phyloP scores from a whole-genome alignment of 345 rosid genomes.

The Moricandia moricandioides region DNA sequence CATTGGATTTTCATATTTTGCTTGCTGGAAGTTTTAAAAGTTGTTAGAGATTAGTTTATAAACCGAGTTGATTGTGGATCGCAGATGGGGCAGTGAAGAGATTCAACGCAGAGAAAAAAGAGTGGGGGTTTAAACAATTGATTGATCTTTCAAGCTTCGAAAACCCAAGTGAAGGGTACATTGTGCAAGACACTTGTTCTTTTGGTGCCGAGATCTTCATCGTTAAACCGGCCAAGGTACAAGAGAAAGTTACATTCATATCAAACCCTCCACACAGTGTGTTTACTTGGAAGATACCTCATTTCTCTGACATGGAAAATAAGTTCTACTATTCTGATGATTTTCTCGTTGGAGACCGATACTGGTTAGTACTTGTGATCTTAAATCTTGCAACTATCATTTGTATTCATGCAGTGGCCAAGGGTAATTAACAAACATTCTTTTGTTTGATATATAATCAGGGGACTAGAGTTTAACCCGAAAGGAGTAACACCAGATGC shows the following conservation, averaged over 20 bases:
- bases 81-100: constrained; percentile 36
- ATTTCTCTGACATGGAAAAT: constrained; percentile 31
- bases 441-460: not conserved
- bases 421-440: too few relatives aligned
- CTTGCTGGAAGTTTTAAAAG: not conserved
- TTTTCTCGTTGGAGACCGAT: constrained; percentile 31
- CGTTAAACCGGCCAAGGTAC: not conserved
- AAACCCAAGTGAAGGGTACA: constrained; percentile 32
- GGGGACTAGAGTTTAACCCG: constrained; percentile 27
- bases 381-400: too few relatives aligned
- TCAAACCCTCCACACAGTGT: constrained; percentile 22
- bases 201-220: constrained; percentile 47
- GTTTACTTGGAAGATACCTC: constrained; percentile 35
- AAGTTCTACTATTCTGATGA: constrained; percentile 14
- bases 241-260: constrained; percentile 32
- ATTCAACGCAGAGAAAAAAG: constrained; percentile 17
- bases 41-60: not conserved
- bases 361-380: constrained; percentile 34
- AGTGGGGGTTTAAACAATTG: constrained; percentile 37
- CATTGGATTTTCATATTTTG: not conserved
- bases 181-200: constrained; percentile 21
- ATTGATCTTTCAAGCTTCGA: constrained; percentile 29
- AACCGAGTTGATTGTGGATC: not conserved
- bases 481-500: not conserved
- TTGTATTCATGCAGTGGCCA: not conserved